Conservation (phyloP, 108 stramenopile species). For the Cylindrotheca fusiformis region DNA sequence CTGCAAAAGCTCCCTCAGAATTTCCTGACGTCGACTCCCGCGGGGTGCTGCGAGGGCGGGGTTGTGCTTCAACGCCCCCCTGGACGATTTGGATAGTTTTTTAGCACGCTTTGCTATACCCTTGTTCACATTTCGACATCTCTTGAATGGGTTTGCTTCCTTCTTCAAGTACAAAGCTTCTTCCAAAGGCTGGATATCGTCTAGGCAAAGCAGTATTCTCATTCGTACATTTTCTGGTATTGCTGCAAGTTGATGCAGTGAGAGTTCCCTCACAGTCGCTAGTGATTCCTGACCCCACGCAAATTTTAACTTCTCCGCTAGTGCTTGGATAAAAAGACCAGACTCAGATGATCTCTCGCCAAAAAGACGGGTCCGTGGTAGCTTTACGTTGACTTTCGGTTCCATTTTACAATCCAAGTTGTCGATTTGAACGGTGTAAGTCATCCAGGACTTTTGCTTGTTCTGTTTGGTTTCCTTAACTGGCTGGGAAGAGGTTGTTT, state of each 20-base stretch:
- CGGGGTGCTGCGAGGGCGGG: not conserved
- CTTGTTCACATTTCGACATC: conserved; percentile 64
- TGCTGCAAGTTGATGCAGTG: conserved; percentile 41
- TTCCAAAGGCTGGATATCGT: conserved; percentile 60
- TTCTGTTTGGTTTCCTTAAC: not conserved
- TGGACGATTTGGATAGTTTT: not conserved
- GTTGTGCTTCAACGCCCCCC: not conserved
- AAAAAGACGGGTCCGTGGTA: conserved; percentile 48
- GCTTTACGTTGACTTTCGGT: conserved; percentile 39
- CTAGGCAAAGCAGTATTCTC: conserved; percentile 63
- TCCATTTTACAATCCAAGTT: conserved; percentile 42
- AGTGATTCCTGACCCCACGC: conserved; percentile 33
- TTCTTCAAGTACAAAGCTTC: conserved; percentile 51
- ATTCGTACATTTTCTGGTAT: conserved; percentile 68
- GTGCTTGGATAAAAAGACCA: conserved; percentile 60
- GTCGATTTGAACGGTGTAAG: conserved; percentile 35
- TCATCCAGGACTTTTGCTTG: conserved; percentile 7
- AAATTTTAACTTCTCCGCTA: conserved; percentile 47
- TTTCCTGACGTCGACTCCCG: conserved; percentile 21
- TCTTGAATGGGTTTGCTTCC: conserved; percentile 57
- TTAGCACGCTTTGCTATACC: conserved; percentile 43
- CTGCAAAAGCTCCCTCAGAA: conserved; percentile 37
- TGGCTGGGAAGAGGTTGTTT: not conserved
- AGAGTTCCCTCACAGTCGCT: conserved; percentile 2
- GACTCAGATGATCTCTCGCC: conserved; percentile 45